Conservation (phyloP, 257 asterid species). For the Solanum corneliomulleri region DNA sequence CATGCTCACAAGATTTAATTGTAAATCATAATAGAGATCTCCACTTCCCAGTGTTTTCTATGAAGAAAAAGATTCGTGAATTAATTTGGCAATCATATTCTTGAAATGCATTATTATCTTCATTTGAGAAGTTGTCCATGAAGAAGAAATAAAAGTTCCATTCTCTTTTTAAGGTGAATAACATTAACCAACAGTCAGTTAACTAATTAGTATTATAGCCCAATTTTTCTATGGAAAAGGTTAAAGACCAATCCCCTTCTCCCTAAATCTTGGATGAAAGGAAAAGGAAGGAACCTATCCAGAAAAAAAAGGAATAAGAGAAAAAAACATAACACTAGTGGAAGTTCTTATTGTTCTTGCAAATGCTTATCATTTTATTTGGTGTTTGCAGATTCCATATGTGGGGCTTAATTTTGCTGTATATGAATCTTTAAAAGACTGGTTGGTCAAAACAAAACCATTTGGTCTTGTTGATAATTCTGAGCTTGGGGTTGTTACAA, state of each 20-base stretch:
- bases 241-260: neutral
- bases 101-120: neutral
- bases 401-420: constrained; percentile 98
- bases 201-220: neutral
- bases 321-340: neutral
- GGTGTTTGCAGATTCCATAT: constrained; percentile 68
- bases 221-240: neutral
- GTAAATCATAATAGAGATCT: neutral
- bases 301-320: neutral
- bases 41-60: neutral
- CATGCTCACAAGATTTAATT: neutral
- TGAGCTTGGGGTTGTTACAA: constrained; percentile 72
- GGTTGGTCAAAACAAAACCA: constrained; percentile 56
- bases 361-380: neutral
- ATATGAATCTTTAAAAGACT: constrained; percentile 89
- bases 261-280: neutral
- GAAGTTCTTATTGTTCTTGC: neutral
- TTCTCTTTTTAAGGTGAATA: neutral
- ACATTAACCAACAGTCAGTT: neutral
- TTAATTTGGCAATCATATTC: neutral
- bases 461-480: constrained; percentile 62
- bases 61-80: neutral
- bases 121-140: neutral
- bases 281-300: neutral
- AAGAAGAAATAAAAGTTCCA: neutral